Evolutionary conservation across 495 filamentous ascomycete genomes (phyloP).

Genomic region (Aspergillus conjunctus): DNA sequence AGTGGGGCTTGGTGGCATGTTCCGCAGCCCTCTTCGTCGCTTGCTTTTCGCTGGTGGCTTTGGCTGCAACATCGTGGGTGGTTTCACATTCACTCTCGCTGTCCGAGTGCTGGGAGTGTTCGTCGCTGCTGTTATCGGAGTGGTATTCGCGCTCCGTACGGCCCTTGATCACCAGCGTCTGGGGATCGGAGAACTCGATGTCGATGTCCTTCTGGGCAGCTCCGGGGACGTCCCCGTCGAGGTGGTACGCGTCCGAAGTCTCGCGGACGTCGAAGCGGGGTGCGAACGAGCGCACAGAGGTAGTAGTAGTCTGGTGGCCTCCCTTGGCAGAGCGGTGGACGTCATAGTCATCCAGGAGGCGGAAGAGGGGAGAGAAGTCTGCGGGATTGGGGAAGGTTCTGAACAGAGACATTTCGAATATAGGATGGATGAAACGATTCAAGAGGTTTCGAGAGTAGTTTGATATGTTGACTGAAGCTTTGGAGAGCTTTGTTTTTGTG

Average conservation of each 20-base stretch:
- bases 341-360: slow-evolving; percentile 50
- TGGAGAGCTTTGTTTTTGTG: neutral
- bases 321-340: slow-evolving; percentile 37
- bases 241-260: slow-evolving; percentile 67
- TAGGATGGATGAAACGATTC: neutral
- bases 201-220: slow-evolving; percentile 75
- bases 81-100: slow-evolving; percentile 20
- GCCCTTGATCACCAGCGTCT: slow-evolving; percentile 78
- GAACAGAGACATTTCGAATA: slow-evolving; percentile 44
- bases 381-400: slow-evolving; percentile 33
- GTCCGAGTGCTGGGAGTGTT: slow-evolving; percentile 32
- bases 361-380: slow-evolving; percentile 50
- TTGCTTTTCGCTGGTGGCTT: slow-evolving; percentile 13
- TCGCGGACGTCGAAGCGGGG: slow-evolving; percentile 86
- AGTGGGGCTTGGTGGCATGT: slow-evolving; percentile 52
- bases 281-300: slow-evolving; percentile 53
- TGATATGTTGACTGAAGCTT: neutral
- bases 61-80: neutral
- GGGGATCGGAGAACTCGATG: slow-evolving; percentile 82
- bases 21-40: slow-evolving; percentile 12
- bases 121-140: slow-evolving; percentile 52
- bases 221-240: slow-evolving; percentile 89
- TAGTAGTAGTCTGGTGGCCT: slow-evolving; percentile 9
- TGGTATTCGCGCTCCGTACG: slow-evolving; percentile 51
- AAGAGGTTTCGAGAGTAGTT: neutral